These are phyloP conservation scores for Gnomoniopsis sp. DNA, from an alignment of 2,329 filamentous ascomycete species.

Conservation along the genomic window DNA sequence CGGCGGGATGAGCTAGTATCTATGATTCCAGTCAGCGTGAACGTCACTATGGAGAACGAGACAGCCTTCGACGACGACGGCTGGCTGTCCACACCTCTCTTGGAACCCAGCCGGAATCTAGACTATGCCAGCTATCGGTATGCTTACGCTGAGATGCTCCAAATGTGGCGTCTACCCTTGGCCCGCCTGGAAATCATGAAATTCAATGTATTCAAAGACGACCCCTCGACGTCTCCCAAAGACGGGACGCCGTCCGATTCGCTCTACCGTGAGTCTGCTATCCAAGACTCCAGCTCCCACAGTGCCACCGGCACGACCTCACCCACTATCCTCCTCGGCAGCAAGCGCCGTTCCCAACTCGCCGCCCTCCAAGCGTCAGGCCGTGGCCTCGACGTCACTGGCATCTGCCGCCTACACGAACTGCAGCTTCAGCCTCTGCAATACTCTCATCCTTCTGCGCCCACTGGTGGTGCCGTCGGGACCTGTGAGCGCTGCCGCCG, in stretches of 20 bases:
- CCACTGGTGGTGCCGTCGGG: constrained; percentile 45
- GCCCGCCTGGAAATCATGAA: constrained; percentile 66
- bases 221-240: constrained; percentile 23
- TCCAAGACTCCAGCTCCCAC: constrained; percentile 32
- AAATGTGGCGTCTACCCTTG: constrained; percentile 62
- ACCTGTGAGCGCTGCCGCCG: constrained; percentile 50
- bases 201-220: constrained; percentile 60
- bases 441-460: constrained; percentile 36
- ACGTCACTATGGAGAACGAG: constrained; percentile 57
- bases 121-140: constrained; percentile 60
- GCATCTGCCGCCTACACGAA: constrained; percentile 61
- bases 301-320: constrained; percentile 31
- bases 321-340: constrained; percentile 48
- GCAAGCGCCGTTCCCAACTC: constrained; percentile 47
- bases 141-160: constrained; percentile 65
- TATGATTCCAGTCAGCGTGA: constrained; percentile 48
- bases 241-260: constrained; percentile 23
- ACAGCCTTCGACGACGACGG: constrained; percentile 67
- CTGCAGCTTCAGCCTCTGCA: constrained; percentile 57
- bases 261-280: constrained; percentile 31
- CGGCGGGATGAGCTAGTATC: constrained; percentile 43
- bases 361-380: constrained; percentile 47
- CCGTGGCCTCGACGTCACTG: constrained; percentile 59
- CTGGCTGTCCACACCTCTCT: constrained; percentile 56
- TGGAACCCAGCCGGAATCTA: constrained; percentile 47